A percentile compares a stretch with the other conserved stretches of the same genome.
phyloP scores from a whole-genome alignment of 148 eudicot genomes.

The Rhododendron kiyosumense region DNA sequence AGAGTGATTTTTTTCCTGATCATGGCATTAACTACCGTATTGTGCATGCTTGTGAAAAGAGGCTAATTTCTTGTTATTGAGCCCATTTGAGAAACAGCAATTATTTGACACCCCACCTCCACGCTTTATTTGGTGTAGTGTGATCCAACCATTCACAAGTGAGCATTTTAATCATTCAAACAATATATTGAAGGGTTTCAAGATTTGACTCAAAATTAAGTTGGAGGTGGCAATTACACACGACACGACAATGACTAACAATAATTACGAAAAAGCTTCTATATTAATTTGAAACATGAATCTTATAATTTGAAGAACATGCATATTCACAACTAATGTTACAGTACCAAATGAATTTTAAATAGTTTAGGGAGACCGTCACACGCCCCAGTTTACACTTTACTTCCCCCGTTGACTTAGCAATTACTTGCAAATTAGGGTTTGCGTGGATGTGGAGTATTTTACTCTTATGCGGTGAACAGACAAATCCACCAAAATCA shows the following conservation, averaged over 20 bases:
- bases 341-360: too few species aligned
- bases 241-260: neutral
- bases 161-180: neutral
- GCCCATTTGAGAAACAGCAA: constrained; percentile 7
- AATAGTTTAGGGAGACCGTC: too few species aligned
- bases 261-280: neutral
- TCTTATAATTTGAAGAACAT: neutral
- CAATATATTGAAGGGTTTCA: neutral
- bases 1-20: neutral
- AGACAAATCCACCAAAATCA: neutral
- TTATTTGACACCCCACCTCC: constrained; percentile 14
- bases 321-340: neutral
- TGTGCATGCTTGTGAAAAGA: neutral
- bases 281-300: too few species aligned
- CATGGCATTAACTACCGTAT: neutral
- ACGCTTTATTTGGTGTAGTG: neutral
- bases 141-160: neutral
- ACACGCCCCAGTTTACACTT: neutral
- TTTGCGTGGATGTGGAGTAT: constrained; percentile 2
- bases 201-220: neutral
- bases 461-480: neutral
- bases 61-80: neutral
- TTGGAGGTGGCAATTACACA: neutral
- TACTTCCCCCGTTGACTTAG: neutral
- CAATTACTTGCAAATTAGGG: neutral